Evolutionary conservation across 1,284 basidiomycete genomes (phyloP).

Genomic region (Moesziomyces sp.): DNA sequence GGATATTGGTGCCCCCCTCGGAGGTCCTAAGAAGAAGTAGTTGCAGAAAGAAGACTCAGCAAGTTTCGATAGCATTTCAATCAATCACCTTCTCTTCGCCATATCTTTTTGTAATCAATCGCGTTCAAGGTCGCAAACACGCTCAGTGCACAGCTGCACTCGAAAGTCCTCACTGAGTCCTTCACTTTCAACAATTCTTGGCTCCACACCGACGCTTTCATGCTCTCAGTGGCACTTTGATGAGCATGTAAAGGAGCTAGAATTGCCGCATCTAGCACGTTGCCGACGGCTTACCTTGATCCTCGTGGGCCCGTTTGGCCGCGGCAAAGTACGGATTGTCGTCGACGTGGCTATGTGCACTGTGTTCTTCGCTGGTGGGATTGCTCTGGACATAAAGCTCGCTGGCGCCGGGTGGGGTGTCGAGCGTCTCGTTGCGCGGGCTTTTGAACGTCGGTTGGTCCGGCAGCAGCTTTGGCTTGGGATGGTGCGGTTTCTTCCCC

Average conservation of each 20-base stretch:
- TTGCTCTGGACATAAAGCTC: constrained; percentile 17
- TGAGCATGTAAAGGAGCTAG: too few species aligned
- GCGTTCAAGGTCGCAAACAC: too few species aligned
- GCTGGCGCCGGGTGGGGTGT: constrained; percentile 28
- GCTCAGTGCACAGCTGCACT: too few species aligned
- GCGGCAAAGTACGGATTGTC: constrained; percentile 26
- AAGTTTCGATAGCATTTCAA: too few species aligned
- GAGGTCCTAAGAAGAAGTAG: constrained; percentile 58
- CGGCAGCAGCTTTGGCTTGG: constrained; percentile 31
- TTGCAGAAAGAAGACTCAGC: too few species aligned
- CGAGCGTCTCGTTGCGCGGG: constrained; percentile 15
- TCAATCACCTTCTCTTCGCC: too few species aligned
- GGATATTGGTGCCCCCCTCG: constrained; percentile 60
- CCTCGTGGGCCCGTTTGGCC: background rate
- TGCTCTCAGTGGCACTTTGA: too few species aligned
- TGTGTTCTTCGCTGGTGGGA: background rate
- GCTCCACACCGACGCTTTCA: too few species aligned
- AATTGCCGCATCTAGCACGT: background rate
- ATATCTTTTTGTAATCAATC: too few species aligned
- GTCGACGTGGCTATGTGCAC: background rate
- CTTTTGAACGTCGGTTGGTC: constrained; percentile 36
- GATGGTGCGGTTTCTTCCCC: constrained; percentile 7
- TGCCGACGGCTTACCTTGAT: background rate
- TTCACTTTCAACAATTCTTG: too few species aligned
- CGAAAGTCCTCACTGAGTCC: too few species aligned